These are phyloP conservation scores for Royoungia palumana DNA, from an alignment of 768 basidiomycete species.

Conservation along the genomic window DNA sequence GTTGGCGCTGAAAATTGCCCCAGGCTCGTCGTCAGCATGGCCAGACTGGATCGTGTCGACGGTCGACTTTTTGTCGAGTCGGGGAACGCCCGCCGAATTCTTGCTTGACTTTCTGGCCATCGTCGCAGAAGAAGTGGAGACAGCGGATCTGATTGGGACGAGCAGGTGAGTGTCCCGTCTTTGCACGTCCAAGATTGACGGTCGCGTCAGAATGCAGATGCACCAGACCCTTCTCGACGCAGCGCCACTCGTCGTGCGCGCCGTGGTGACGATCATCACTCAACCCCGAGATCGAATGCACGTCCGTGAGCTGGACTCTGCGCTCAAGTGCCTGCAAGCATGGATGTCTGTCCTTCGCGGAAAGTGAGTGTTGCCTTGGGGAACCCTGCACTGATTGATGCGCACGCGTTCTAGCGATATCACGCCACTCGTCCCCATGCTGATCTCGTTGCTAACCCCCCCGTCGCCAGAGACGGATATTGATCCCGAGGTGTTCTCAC, in stretches of 20 bases:
- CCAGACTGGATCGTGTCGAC: constrained; percentile 73
- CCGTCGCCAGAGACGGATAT: constrained; percentile 29
- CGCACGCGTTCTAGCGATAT: constrained; percentile 50
- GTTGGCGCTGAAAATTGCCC: constrained; percentile 67
- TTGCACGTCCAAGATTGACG: constrained; percentile 5
- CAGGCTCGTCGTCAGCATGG: constrained; percentile 59
- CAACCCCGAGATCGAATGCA: constrained; percentile 32
- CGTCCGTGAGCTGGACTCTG: constrained; percentile 55
- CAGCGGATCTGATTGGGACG: constrained; percentile 69
- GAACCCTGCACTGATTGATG: background rate
- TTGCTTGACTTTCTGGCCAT: constrained; percentile 78
- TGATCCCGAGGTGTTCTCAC: constrained; percentile 54
- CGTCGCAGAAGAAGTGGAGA: constrained; percentile 76
- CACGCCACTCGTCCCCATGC: constrained; percentile 62
- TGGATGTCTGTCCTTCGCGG: constrained; percentile 74
- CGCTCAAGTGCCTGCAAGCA: constrained; percentile 75
- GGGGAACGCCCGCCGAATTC: constrained; percentile 55
- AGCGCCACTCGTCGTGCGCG: constrained; percentile 65
- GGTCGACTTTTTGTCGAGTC: constrained; percentile 56
- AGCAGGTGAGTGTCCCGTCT: constrained; percentile 55
- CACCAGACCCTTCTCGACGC: constrained; percentile 65
- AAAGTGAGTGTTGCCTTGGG: constrained; percentile 45
- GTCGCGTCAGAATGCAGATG: constrained; percentile 51
- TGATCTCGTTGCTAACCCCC: constrained; percentile 47
- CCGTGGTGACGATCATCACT: constrained; percentile 57